phyloP scores from a whole-genome alignment of 2,329 filamentous ascomycete genomes.

The Penicillium sp. region DNA sequence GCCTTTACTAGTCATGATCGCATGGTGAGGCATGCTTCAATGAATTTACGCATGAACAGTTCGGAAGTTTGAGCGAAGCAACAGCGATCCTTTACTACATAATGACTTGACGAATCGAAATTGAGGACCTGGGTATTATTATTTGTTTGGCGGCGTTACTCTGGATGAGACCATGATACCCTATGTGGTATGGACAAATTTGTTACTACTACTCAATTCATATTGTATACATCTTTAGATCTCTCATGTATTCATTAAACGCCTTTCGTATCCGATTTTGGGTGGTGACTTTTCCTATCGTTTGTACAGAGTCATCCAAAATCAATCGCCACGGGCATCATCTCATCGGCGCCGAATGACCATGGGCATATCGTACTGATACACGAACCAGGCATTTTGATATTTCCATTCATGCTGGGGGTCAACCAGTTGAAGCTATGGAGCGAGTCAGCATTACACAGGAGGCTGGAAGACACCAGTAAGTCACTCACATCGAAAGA shows the following conservation, averaged over 20 bases:
- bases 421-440: conserved; percentile 55
- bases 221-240: conserved; percentile 11
- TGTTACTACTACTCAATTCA: conserved; percentile 15
- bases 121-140: conserved; percentile 12
- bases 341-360: conserved; percentile 13
- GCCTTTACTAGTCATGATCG: background rate
- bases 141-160: conserved; percentile 15
- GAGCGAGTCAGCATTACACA: conserved; percentile 26
- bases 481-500: conserved; percentile 18
- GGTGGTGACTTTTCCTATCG: background rate
- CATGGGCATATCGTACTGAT: conserved; percentile 57
- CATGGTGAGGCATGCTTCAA: conserved; percentile 11
- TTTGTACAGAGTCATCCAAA: background rate
- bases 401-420: conserved; percentile 52
- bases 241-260: conserved; percentile 8
- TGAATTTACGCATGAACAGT: conserved; percentile 19
- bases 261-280: background rate
- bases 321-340: too few relatives aligned
- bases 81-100: conserved; percentile 14
- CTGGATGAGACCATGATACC: conserved; percentile 24
- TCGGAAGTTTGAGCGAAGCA: conserved; percentile 1
- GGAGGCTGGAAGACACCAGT: background rate
- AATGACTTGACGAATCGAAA: conserved; percentile 25
- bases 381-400: conserved; percentile 61
- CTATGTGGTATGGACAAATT: conserved; percentile 19